Conservation (phyloP, 306 rosid species). For the Inga oerstediana region DNA sequence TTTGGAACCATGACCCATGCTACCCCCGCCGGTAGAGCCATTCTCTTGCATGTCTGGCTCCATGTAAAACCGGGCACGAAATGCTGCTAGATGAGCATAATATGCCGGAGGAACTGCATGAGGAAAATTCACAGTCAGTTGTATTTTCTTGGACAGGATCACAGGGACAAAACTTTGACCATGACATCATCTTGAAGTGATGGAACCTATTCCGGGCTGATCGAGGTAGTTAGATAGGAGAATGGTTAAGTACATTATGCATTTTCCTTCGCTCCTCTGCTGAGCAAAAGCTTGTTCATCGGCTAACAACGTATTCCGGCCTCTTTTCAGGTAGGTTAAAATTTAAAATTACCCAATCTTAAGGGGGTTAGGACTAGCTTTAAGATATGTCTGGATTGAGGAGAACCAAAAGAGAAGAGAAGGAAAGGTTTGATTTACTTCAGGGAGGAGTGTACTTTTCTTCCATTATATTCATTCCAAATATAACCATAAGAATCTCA, state of each 20-base stretch:
- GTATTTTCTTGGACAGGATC: background rate
- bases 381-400: background rate
- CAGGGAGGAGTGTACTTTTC: background rate
- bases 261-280: background rate
- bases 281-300: background rate
- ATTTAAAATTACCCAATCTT: background rate
- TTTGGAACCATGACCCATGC: slow-evolving; percentile 50
- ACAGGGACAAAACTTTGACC: background rate
- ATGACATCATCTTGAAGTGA: background rate
- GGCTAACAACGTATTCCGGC: background rate
- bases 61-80: slow-evolving; percentile 91
- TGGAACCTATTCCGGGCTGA: background rate
- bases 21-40: slow-evolving; percentile 49
- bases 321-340: background rate
- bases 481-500: background rate
- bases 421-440: background rate
- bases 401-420: background rate
- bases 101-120: slow-evolving; percentile 90
- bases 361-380: background rate
- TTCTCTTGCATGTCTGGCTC: slow-evolving; percentile 88
- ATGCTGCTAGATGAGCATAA: slow-evolving; percentile 95
- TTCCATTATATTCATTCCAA: background rate
- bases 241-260: background rate
- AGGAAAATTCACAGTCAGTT: slow-evolving; percentile 18
- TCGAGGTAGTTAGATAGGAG: background rate